These are phyloP conservation scores for Lodderomyces metapsilosis DNA, from an alignment of 1,139 yeast genomes.

Conservation along the genomic window DNA sequence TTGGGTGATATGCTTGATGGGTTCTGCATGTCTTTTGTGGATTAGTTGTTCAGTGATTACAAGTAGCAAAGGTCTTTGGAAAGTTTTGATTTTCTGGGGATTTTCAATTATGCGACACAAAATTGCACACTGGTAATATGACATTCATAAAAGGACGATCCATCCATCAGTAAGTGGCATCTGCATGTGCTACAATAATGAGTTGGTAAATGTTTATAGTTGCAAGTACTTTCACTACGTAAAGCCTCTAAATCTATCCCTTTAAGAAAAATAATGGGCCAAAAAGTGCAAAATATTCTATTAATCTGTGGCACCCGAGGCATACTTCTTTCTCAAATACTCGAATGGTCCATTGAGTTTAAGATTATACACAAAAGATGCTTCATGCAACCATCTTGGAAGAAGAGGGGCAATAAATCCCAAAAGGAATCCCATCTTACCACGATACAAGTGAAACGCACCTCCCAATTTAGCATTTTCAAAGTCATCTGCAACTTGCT, in stretches of 20 bases:
- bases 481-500: slow-evolving; percentile 50
- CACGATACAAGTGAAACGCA: slow-evolving; percentile 51
- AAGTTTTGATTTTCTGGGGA: background rate
- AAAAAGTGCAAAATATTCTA: background rate
- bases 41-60: background rate
- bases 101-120: background rate
- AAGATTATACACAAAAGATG: slow-evolving; percentile 46
- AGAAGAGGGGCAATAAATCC: slow-evolving; percentile 30
- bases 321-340: slow-evolving; percentile 22
- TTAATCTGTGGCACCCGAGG: slow-evolving; percentile 5
- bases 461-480: slow-evolving; percentile 40
- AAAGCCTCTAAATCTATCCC: no score
- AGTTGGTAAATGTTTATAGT: no score
- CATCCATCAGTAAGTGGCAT: background rate
- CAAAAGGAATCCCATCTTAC: slow-evolving; percentile 45
- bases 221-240: no score
- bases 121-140: no score
- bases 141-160: no score
- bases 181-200: no score
- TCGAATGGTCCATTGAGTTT: slow-evolving; percentile 34
- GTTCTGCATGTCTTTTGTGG: slow-evolving; percentile 2
- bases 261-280: no score
- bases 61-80: background rate
- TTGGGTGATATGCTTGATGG: slow-evolving; percentile 8
- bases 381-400: slow-evolving; percentile 53